A percentile compares a stretch with the other conserved stretches of the same genome.
phyloP scores from a whole-genome alignment of 306 rosid species.

The Sphenostylis stenocarpa region DNA sequence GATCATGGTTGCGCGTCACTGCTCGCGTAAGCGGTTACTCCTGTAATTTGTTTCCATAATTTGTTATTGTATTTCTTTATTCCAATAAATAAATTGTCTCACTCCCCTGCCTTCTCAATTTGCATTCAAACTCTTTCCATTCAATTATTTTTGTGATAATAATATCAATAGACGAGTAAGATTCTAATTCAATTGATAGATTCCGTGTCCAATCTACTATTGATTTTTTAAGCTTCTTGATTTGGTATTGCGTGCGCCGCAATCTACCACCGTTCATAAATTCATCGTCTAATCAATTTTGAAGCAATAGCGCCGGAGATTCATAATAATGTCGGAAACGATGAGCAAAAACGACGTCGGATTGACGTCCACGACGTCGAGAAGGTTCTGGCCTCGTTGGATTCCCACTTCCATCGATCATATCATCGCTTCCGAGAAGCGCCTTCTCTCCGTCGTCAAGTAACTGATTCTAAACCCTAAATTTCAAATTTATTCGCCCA shows the following conservation, averaged over 20 bases:
- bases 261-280: constrained; percentile 1
- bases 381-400: constrained; percentile 90
- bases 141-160: neutral
- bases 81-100: neutral
- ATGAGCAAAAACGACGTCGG: constrained; percentile 37
- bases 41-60: neutral
- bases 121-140: neutral
- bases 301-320: constrained; percentile 1
- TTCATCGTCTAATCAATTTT: neutral
- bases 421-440: constrained; percentile 87
- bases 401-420: constrained; percentile 79
- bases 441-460: constrained; percentile 86
- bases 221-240: neutral
- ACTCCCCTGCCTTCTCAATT: neutral
- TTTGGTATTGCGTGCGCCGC: constrained; percentile 16
- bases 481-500: neutral
- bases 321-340: constrained; percentile 65
- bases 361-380: constrained; percentile 39
- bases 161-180: neutral
- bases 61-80: neutral
- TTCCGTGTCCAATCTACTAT: neutral
- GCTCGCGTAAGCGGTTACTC: constrained; percentile 29
- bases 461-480: constrained; percentile 47
- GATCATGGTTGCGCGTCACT: constrained; percentile 27
- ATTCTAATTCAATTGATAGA: neutral